Base-by-base conservation (phyloP, 495 filamentous ascomycete genomes). In the Extremus antarcticus region DNA sequence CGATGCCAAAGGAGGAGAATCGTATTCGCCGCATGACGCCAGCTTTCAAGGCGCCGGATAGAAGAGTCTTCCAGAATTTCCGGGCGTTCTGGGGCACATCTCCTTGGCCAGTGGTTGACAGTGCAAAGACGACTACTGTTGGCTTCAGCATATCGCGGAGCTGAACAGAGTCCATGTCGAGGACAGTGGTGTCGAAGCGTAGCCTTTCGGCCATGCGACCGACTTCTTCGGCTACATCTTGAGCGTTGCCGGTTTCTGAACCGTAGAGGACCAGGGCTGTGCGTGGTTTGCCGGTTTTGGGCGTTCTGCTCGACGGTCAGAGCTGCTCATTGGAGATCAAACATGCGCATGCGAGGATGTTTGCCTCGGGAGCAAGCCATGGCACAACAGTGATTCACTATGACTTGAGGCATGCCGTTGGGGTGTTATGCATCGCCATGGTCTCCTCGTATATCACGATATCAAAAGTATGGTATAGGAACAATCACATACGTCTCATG, bases 31-130 rank as follows among this genome's bases (percentile, higher is more conserved):
- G 62, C 43, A 99, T 73, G 61, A 79, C 90, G 50, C 78, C 81
- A 20, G 78, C 70, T 25, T 82, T 81, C 25, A 99, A 78, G 59
- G 81, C 86, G 65, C 85, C 86, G 43, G 86, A 74, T 22, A 92
- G 74, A 47, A 99, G 76, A 43, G 79, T 83, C 63, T 79, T 89
- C 92, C 92, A 99, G 62, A 97, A 91, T 15, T 70, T 71, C 38
- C 78, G 73, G 10, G 82, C 78, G 73, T 96, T 96, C 16, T 73
- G 74, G 1, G 94, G 91, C 57, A 99, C 69, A 56, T 97, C 90
- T 8, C 92, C 92, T 70, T 99, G 94, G 4, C 92, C 92, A 1
- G 92, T 95, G 0, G 94, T 97, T 0, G 91, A 95, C 11, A 90
- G 71, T 48, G 86, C 82, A 59, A 97, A 82, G 47, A 97, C 76